phyloP scores from a whole-genome alignment of 768 basidiomycete species.

The Mycena belliarum region DNA sequence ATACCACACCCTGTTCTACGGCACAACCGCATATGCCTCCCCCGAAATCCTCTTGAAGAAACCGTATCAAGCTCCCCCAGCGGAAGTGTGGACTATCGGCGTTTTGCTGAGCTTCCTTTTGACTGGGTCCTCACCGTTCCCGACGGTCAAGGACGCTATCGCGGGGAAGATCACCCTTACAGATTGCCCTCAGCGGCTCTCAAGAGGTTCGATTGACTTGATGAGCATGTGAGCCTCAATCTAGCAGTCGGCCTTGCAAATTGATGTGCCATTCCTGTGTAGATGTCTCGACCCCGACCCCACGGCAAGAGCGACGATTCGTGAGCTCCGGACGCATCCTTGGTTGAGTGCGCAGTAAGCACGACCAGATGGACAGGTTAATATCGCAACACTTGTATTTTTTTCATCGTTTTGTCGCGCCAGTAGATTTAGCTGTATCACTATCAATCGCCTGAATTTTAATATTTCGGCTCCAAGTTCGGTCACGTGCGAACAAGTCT shows the following conservation, averaged over 20 bases:
- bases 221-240: conserved; percentile 51
- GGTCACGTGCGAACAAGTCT: background rate
- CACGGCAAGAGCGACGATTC: conserved; percentile 74
- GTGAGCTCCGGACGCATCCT: conserved; percentile 78
- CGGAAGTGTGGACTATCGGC: conserved; percentile 95
- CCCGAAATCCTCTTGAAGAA: conserved; percentile 90
- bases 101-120: conserved; percentile 93
- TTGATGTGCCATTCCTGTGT: too few relatives aligned
- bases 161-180: conserved; percentile 61
- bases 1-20: conserved; percentile 80
- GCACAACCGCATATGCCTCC: conserved; percentile 93
- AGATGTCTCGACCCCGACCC: conserved; percentile 79
- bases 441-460: background rate
- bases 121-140: conserved; percentile 91
- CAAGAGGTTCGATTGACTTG: conserved; percentile 56
- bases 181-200: conserved; percentile 39
- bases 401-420: conserved; percentile 19
- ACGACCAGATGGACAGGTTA: background rate
- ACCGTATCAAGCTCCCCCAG: conserved; percentile 89
- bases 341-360: conserved; percentile 57
- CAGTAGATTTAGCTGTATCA: background rate
- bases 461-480: too few relatives aligned
- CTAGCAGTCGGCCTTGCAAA: too few relatives aligned
- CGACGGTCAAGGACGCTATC: conserved; percentile 79
- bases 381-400: conserved; percentile 17